A percentile compares a stretch with the other conserved stretches of the same genome.
Conservation (phyloP, 805 yeast genomes). For the Debaryomyces hansenii region DNA sequence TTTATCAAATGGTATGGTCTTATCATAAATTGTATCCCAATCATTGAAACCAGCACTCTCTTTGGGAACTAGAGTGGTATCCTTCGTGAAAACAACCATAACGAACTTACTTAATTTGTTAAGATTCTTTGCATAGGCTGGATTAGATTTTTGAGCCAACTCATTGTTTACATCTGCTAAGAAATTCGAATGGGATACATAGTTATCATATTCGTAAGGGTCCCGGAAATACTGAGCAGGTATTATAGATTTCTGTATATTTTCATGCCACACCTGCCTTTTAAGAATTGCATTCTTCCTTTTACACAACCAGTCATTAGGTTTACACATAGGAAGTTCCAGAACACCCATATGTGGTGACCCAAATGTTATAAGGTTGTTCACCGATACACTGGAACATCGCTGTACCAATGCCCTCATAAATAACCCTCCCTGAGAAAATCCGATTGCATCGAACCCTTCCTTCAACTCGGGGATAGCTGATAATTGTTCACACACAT, state of each 20-base stretch:
- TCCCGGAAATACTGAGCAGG: conserved; percentile 82
- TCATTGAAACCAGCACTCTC: conserved; percentile 71
- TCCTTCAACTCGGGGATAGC: conserved; percentile 42
- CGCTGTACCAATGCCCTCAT: conserved; percentile 64
- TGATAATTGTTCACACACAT: conserved; percentile 56
- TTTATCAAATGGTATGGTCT: conserved; percentile 43
- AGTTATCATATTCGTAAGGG: conserved; percentile 50
- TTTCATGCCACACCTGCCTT: conserved; percentile 57
- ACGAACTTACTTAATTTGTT: conserved; percentile 51
- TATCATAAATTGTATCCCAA: conserved; percentile 43
- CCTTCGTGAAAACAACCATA: conserved; percentile 58
- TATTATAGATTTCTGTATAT: conserved; percentile 55
- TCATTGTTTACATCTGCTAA: conserved; percentile 73
- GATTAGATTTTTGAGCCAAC: conserved; percentile 24
- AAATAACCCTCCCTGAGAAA: conserved; percentile 84
- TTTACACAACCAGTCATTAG: conserved; percentile 59
- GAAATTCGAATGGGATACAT: conserved; percentile 56
- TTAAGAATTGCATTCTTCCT: conserved; percentile 54
- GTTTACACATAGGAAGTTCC: conserved; percentile 63
- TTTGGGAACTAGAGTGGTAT: conserved; percentile 70
- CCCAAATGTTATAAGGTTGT: conserved; percentile 69
- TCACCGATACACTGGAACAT: conserved; percentile 44
- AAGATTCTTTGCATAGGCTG: conserved; percentile 45
- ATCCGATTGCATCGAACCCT: conserved; percentile 76
- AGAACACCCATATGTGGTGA: conserved; percentile 78